phyloP scores from a whole-genome alignment of 345 rosid species.

The Brassica incana region DNA sequence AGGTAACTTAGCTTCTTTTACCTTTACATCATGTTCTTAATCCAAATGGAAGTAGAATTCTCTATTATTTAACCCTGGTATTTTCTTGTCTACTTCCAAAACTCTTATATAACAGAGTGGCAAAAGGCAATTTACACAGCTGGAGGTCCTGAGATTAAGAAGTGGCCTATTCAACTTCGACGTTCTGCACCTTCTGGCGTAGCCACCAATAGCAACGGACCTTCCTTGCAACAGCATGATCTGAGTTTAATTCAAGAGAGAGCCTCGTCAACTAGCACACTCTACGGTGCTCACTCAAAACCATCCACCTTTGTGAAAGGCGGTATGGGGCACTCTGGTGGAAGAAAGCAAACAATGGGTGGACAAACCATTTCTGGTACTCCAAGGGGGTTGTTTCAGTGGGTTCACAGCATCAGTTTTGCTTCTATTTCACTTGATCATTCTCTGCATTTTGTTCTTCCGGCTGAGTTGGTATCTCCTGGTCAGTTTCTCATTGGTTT shows the following conservation, averaged over 20 bases:
- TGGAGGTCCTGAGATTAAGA: slow-evolving; percentile 88
- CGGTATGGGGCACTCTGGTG: slow-evolving; percentile 68
- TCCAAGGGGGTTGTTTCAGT: slow-evolving; percentile 89
- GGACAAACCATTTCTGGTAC: slow-evolving; percentile 66
- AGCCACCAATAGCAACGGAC: slow-evolving; percentile 64
- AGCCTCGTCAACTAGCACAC: slow-evolving; percentile 75
- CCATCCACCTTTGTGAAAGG: slow-evolving; percentile 87
- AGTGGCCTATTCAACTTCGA: slow-evolving; percentile 92
- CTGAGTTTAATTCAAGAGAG: slow-evolving; percentile 93
- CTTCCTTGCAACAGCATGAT: slow-evolving; percentile 87
- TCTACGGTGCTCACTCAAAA: slow-evolving; percentile 83
- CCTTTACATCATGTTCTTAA: slow-evolving; percentile 5
- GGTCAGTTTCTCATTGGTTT: slow-evolving; percentile 51
- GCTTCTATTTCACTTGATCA: slow-evolving; percentile 80
- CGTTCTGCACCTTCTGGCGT: slow-evolving; percentile 83
- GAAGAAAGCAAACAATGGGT: slow-evolving; percentile 78
- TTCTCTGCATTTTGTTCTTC: slow-evolving; percentile 73
- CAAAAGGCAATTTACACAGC: slow-evolving; percentile 93
- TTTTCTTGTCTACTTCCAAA: slow-evolving; percentile 17
- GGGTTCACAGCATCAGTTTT: slow-evolving; percentile 97
- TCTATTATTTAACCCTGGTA: slow-evolving; percentile 4
- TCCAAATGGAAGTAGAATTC: not conserved
- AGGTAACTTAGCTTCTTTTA: slow-evolving; percentile 52
- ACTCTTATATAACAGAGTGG: slow-evolving; percentile 70
- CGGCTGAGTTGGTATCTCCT: slow-evolving; percentile 70